Conservation (phyloP, 176 grass and related monocot species). For the sorghum (Sorghum bicolor) region DNA sequence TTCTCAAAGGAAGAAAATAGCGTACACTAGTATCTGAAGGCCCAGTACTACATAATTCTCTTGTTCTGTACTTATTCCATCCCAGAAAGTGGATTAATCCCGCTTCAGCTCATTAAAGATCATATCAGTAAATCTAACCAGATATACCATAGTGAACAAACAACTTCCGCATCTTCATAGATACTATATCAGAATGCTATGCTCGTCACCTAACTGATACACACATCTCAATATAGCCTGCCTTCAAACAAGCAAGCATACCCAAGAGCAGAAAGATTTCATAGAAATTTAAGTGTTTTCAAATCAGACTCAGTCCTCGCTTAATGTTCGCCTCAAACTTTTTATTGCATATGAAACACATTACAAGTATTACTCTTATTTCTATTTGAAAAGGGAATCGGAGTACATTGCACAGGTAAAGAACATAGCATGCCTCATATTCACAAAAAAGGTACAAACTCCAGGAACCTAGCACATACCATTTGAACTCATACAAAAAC, state of each 20-base stretch:
- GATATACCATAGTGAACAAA: background rate
- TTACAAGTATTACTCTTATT: background rate
- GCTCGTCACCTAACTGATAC: background rate
- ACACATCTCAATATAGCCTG: background rate
- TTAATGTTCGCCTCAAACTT: background rate
- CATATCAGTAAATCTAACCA: background rate
- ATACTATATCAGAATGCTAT: background rate
- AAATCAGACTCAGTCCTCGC: background rate
- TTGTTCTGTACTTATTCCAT: background rate
- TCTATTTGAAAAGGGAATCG: background rate
- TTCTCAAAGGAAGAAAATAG: background rate
- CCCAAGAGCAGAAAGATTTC: background rate
- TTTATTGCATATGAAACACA: slow-evolving; percentile 27
- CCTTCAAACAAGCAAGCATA: background rate
- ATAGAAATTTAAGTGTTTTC: background rate
- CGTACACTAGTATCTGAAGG: background rate
- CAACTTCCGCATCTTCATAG: background rate
- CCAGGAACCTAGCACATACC: background rate
- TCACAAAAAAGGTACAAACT: background rate
- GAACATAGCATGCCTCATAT: slow-evolving; percentile 24
- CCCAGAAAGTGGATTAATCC: background rate
- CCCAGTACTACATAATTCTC: too few species aligned
- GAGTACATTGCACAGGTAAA: background rate
- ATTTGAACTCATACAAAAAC: slow-evolving; percentile 42
- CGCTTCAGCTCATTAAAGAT: background rate